Percentiles rank a stretch among this genome's conserved stretches.
Conservation (phyloP, 148 eudicot genomes). For the Chenopodium suecicum region DNA sequence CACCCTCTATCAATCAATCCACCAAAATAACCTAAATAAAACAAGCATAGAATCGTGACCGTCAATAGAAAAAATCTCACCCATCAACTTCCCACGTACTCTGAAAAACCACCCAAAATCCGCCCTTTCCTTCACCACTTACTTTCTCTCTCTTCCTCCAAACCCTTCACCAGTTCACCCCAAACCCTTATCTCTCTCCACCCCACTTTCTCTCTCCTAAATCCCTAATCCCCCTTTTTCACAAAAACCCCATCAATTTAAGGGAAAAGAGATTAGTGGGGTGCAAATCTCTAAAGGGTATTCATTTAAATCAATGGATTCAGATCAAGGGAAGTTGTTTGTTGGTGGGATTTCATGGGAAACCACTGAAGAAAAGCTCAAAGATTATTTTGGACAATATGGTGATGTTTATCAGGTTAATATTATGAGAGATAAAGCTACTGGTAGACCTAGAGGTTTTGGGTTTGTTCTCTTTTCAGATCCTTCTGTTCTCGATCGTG, state of each 20-base stretch:
- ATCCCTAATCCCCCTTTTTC: not conserved
- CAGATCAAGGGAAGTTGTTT: slow-evolving; percentile 89
- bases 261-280: not conserved
- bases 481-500: slow-evolving; percentile 68
- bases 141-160: not conserved
- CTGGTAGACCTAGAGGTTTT: slow-evolving; percentile 83
- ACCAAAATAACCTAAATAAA: not conserved
- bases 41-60: not conserved
- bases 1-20: too few relatives aligned
- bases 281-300: not conserved
- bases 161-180: not conserved
- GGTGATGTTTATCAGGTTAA: slow-evolving; percentile 73
- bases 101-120: not conserved
- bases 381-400: slow-evolving; percentile 66
- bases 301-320: slow-evolving; percentile 47
- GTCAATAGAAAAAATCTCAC: not conserved
- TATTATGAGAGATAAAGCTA: slow-evolving; percentile 74
- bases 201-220: slow-evolving; percentile 3
- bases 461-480: slow-evolving; percentile 85
- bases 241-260: not conserved
- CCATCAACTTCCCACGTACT: not conserved
- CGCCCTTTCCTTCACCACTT: too few relatives aligned
- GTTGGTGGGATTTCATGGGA: slow-evolving; percentile 97
- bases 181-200: not conserved
- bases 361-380: slow-evolving; percentile 70